A percentile compares a stretch with the other conserved stretches of the same genome.
These are phyloP conservation scores for Rhizophagus sp. DNA, from an alignment of 192 early-diverging fungal species.

Conservation along the genomic window DNA sequence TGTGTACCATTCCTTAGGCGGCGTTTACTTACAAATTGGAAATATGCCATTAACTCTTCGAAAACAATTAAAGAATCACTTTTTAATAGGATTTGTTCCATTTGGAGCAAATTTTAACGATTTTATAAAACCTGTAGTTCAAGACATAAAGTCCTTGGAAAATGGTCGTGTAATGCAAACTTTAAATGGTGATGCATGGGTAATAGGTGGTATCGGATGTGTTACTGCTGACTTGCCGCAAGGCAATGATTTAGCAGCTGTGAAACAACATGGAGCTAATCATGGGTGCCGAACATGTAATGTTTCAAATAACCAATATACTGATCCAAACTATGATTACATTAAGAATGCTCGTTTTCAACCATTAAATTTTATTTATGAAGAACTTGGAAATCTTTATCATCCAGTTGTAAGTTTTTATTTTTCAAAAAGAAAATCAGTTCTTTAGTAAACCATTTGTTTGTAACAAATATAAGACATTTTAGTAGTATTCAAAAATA, in stretches of 20 bases:
- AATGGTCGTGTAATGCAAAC: neutral
- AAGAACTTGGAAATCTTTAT: too few relatives aligned
- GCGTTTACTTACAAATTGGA: slow-evolving; percentile 10
- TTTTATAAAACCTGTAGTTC: neutral
- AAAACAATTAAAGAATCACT: slow-evolving; percentile 7
- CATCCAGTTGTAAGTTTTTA: too few relatives aligned
- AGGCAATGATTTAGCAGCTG: neutral
- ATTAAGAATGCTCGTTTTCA: neutral
- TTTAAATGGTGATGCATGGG: neutral
- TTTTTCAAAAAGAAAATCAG: too few relatives aligned
- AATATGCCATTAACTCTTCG: neutral
- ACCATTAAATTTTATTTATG: too few relatives aligned
- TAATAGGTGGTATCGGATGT: neutral
- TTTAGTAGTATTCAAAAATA: too few relatives aligned
- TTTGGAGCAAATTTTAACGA: neutral
- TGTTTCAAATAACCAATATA: slow-evolving; percentile 15
- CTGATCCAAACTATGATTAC: neutral
- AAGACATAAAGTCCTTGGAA: neutral
- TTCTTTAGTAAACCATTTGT: too few relatives aligned
- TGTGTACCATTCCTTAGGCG: neutral
- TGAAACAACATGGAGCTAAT: neutral
- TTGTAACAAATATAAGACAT: too few relatives aligned
- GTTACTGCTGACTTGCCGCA: neutral
- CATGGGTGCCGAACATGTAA: neutral
- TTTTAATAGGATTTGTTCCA: slow-evolving; percentile 4